Evolutionary conservation across 23 red algal species (phyloP).

Genomic region (Gracilaria vermiculophylla): DNA sequence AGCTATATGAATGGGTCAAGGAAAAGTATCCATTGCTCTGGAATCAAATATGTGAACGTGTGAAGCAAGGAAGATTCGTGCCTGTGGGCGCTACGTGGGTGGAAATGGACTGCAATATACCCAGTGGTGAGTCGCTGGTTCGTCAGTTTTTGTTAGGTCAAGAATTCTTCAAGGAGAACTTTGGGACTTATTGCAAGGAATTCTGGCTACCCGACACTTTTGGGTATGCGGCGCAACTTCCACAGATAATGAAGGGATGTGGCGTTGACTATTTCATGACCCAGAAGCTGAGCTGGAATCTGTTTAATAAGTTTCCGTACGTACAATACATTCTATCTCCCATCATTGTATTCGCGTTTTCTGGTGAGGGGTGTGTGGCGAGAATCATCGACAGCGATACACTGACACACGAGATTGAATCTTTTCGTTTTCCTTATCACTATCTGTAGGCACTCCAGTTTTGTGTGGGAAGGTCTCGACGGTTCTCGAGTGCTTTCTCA

Average conservation of each 20-base stretch:
- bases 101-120: slow-evolving; percentile 88
- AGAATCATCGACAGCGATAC: too few species aligned
- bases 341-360: not conserved
- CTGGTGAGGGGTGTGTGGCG: not conserved
- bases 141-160: slow-evolving; percentile 85
- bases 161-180: slow-evolving; percentile 64
- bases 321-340: not conserved
- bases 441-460: slow-evolving; percentile 51
- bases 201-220: slow-evolving; percentile 87
- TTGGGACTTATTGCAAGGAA: slow-evolving; percentile 36
- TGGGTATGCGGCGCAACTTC: slow-evolving; percentile 69
- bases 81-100: slow-evolving; percentile 83
- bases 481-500: slow-evolving; percentile 67
- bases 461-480: slow-evolving; percentile 85
- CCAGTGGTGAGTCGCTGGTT: slow-evolving; percentile 63
- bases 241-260: slow-evolving; percentile 63
- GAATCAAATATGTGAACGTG: slow-evolving; percentile 30
- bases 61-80: slow-evolving; percentile 46
- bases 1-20: slow-evolving; percentile 78
- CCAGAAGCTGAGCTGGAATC: slow-evolving; percentile 87
- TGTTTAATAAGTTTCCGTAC: slow-evolving; percentile 85
- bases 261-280: slow-evolving; percentile 77
- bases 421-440: not conserved
- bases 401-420: not conserved
- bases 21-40: slow-evolving; percentile 61